A percentile compares a stretch with the other conserved stretches of the same genome.
Conservation (phyloP, 768 basidiomycete species). For the Leucogyrophana mollusca region DNA sequence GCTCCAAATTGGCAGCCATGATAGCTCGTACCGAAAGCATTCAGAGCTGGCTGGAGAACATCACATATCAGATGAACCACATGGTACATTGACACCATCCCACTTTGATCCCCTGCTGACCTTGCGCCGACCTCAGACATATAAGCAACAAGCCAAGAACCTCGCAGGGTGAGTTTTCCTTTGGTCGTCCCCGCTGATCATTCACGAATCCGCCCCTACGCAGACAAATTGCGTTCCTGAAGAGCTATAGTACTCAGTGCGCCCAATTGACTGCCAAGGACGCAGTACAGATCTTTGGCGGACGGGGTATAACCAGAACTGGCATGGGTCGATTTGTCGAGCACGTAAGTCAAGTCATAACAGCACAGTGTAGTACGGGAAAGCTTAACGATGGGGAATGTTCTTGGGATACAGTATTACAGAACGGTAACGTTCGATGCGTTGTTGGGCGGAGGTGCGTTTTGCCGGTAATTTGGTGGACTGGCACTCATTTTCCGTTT, state of each 20-base stretch:
- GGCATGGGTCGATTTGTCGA: slow-evolving; percentile 67
- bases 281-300: slow-evolving; percentile 80
- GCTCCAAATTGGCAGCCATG: slow-evolving; percentile 86
- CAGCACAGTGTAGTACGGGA: no score
- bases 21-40: slow-evolving; percentile 79
- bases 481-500: slow-evolving; percentile 5
- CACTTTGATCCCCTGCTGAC: not conserved
- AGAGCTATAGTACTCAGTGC: slow-evolving; percentile 72
- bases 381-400: no score
- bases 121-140: slow-evolving; percentile 39
- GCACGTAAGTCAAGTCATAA: slow-evolving; percentile 42
- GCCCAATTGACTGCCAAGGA: slow-evolving; percentile 82
- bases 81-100: slow-evolving; percentile 46
- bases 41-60: slow-evolving; percentile 84
- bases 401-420: slow-evolving; percentile 31
- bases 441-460: slow-evolving; percentile 63
- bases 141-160: slow-evolving; percentile 69
- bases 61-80: slow-evolving; percentile 86
- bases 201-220: slow-evolving; percentile 1
- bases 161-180: slow-evolving; percentile 61
- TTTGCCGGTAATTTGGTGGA: not conserved
- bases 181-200: not conserved
- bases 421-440: slow-evolving; percentile 34
- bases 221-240: slow-evolving; percentile 77
- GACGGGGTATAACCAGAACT: slow-evolving; percentile 77